Percentiles rank a stretch among this genome's conserved stretches.
Evolutionary conservation across 2,329 filamentous ascomycete genomes (phyloP).

Genomic region (Davidsoniella neocaledoniae): DNA sequence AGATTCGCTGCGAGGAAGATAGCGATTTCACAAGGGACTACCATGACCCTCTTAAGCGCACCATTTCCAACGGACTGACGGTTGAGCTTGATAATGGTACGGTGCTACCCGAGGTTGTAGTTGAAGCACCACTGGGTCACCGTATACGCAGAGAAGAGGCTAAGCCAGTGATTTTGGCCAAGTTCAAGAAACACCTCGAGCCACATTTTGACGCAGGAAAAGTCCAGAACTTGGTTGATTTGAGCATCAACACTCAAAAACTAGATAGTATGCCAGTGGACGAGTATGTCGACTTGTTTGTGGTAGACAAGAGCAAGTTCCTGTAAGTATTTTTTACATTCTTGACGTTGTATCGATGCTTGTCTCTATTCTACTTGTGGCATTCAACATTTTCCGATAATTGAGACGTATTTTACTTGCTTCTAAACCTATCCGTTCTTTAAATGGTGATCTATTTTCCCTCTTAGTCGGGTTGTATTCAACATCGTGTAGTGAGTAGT

Average conservation of each 20-base stretch:
- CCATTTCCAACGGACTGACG: constrained; percentile 92
- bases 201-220: constrained; percentile 64
- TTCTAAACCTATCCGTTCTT: too few species aligned
- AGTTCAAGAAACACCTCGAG: constrained; percentile 83
- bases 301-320: constrained; percentile 33
- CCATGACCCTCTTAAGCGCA: constrained; percentile 82
- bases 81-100: constrained; percentile 92
- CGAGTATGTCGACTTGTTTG: constrained; percentile 79
- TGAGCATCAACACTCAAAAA: constrained; percentile 58
- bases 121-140: constrained; percentile 91
- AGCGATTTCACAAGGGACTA: constrained; percentile 89
- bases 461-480: too few species aligned
- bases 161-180: constrained; percentile 89
- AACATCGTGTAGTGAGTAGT: too few species aligned
- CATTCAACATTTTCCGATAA: too few species aligned
- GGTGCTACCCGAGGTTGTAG: constrained; percentile 71
- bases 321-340: constrained; percentile 1
- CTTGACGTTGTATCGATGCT: not conserved
- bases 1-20: constrained; percentile 94
- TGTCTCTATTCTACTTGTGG: not conserved
- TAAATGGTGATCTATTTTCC: too few species aligned
- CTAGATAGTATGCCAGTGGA: constrained; percentile 74
- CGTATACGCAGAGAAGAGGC: constrained; percentile 83
- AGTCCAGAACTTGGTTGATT: constrained; percentile 64
- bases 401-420: too few species aligned